phyloP scores from a whole-genome alignment of 1,284 basidiomycete genomes.

The Psilocybe mexicana region DNA sequence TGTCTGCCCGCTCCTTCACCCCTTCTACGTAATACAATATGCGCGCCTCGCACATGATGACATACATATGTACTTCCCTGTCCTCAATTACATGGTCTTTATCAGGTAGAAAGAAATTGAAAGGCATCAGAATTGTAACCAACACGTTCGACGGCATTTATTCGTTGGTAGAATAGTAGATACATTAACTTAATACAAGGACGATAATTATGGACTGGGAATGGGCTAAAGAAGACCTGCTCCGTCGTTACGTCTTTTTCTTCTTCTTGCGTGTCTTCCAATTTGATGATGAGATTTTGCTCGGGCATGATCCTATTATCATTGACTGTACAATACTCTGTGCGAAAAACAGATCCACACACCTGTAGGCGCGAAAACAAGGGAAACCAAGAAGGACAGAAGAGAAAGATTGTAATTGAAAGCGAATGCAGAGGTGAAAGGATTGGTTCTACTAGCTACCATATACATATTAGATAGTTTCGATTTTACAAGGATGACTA shows the following conservation, averaged over 20 bases:
- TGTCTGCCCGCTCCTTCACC: neutral
- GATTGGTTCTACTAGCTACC: neutral
- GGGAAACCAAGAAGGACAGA: neutral
- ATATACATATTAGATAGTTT: neutral
- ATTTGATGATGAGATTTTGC: no score
- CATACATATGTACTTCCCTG: neutral
- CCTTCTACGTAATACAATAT: neutral
- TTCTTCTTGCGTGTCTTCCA: no score
- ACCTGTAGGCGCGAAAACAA: neutral
- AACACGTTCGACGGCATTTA: no score
- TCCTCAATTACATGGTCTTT: neutral
- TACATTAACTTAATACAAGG: no score
- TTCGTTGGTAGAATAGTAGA: no score
- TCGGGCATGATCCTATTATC: no score
- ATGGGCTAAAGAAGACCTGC: no score
- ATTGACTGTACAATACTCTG: no score
- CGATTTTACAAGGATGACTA: neutral
- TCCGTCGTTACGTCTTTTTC: no score
- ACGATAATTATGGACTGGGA: no score
- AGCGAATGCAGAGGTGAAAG: slow-evolving; percentile 6
- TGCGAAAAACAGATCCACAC: neutral
- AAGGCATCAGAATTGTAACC: no score
- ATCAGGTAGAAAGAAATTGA: neutral
- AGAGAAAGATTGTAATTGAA: neutral
- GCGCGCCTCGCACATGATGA: neutral